A percentile compares a stretch with the other conserved stretches of the same genome.
phyloP scores from a whole-genome alignment of 2,329 filamentous ascomycete genomes.

The Monosporascus sp. region DNA sequence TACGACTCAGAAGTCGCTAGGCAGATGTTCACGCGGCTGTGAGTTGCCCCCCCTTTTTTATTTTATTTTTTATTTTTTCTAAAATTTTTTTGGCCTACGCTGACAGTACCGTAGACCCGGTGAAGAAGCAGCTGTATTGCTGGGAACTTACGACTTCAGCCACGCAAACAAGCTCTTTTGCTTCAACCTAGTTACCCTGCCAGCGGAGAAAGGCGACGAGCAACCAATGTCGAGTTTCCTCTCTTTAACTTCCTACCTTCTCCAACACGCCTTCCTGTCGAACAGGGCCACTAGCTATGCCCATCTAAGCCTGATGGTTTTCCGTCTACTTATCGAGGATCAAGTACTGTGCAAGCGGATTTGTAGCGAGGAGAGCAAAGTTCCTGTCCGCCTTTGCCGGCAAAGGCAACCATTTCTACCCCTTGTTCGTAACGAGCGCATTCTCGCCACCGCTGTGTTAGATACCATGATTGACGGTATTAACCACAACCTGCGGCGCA shows the following conservation, averaged over 20 bases:
- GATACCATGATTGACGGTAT: slow-evolving; percentile 88
- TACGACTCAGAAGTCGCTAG: slow-evolving; percentile 78
- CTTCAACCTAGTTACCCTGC: slow-evolving; percentile 67
- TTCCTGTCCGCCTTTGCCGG: slow-evolving; percentile 75
- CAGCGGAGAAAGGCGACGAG: slow-evolving; percentile 60
- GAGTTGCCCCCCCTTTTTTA: too few relatives aligned
- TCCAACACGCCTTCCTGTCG: slow-evolving; percentile 89
- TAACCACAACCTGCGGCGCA: slow-evolving; percentile 85
- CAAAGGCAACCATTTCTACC: slow-evolving; percentile 86
- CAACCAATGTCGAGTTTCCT: slow-evolving; percentile 76
- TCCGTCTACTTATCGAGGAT: slow-evolving; percentile 86
- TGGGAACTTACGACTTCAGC: slow-evolving; percentile 88
- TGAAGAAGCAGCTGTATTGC: slow-evolving; percentile 70
- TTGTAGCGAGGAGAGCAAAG: slow-evolving; percentile 72
- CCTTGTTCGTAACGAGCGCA: slow-evolving; percentile 63
- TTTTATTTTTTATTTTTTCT: too few relatives aligned
- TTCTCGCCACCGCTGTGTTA: slow-evolving; percentile 70
- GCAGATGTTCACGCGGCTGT: slow-evolving; percentile 74
- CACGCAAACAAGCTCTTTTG: slow-evolving; percentile 95
- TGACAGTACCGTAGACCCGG: slow-evolving; percentile 56
- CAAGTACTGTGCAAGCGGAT: slow-evolving; percentile 74
- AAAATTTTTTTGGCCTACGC: slow-evolving; percentile 13
- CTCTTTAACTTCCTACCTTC: slow-evolving; percentile 85
- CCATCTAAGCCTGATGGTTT: slow-evolving; percentile 76
- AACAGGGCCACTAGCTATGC: slow-evolving; percentile 74